Percentiles rank a stretch among this genome's conserved stretches.
These are phyloP conservation scores for Ulota crispa DNA, from an alignment of 225 moss, liverwort and hornwort genomes.

Conservation along the genomic window DNA sequence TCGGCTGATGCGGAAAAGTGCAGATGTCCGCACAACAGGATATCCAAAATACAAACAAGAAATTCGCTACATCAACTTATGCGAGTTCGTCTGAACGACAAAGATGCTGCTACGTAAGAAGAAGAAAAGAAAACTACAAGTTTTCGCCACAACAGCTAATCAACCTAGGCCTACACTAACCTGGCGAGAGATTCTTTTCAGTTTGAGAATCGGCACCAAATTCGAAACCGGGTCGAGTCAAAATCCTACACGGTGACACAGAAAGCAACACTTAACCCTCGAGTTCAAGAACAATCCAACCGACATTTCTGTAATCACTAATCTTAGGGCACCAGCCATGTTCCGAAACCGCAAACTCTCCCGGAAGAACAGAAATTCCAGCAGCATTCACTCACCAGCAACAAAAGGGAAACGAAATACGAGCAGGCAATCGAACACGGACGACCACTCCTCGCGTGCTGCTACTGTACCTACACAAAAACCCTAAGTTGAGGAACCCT, in stretches of 20 bases:
- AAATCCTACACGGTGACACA: not conserved
- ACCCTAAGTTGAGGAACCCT: not conserved
- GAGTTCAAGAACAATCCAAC: not conserved
- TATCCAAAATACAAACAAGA: not conserved
- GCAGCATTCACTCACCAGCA: conserved; percentile 3
- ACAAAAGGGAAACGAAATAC: not conserved
- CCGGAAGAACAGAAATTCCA: not conserved
- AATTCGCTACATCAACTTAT: not conserved
- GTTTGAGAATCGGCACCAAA: not conserved
- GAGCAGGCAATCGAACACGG: not conserved
- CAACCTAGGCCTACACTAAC: not conserved
- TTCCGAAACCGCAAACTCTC: not conserved
- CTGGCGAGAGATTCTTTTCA: not conserved
- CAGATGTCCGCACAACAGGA: not conserved
- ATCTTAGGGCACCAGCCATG: not conserved
- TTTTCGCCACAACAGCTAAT: not conserved
- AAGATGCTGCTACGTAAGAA: not conserved
- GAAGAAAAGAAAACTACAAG: not conserved
- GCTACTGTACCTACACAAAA: not conserved
- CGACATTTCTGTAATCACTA: not conserved
- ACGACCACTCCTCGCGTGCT: not conserved
- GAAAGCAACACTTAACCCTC: not conserved
- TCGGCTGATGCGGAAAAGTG: not conserved
- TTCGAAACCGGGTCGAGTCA: not conserved
- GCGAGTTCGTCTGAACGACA: not conserved